These are phyloP conservation scores for Sindora glabra DNA, from an alignment of 306 rosid genomes.

Conservation along the genomic window DNA sequence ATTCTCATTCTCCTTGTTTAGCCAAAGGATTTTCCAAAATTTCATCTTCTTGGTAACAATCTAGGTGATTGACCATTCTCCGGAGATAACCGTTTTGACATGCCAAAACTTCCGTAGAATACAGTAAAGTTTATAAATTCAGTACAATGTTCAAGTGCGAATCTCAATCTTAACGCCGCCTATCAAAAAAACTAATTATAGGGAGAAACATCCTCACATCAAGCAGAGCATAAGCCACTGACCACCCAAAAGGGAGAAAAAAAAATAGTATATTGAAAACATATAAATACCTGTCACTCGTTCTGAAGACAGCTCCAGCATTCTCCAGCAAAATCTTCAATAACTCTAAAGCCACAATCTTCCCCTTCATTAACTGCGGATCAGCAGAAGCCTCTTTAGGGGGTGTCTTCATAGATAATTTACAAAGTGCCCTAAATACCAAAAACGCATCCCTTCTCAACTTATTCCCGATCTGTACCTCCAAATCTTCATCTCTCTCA, in stretches of 20 bases:
- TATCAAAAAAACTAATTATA: not conserved
- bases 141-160: not conserved
- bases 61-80: not conserved
- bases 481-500: conserved; percentile 97
- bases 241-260: not conserved
- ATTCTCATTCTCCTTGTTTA: not conserved
- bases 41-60: not conserved
- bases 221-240: not conserved
- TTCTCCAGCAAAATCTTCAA: conserved; percentile 94
- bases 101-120: not conserved
- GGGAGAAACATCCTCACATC: not conserved
- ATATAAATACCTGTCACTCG: conserved; percentile 80
- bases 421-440: conserved; percentile 96
- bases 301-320: conserved; percentile 97
- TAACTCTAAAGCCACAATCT: conserved; percentile 92
- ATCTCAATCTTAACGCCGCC: not conserved
- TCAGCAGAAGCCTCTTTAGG: conserved; percentile 88
- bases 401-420: conserved; percentile 89
- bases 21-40: not conserved
- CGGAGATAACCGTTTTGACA: not conserved
- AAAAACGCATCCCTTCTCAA: conserved; percentile 88
- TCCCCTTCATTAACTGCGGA: conserved; percentile 91
- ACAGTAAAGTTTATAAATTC: not conserved
- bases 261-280: not conserved
- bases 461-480: conserved; percentile 98